Base-by-base conservation (phyloP, 768 basidiomycete species). In the Sarcodon aspratus region DNA sequence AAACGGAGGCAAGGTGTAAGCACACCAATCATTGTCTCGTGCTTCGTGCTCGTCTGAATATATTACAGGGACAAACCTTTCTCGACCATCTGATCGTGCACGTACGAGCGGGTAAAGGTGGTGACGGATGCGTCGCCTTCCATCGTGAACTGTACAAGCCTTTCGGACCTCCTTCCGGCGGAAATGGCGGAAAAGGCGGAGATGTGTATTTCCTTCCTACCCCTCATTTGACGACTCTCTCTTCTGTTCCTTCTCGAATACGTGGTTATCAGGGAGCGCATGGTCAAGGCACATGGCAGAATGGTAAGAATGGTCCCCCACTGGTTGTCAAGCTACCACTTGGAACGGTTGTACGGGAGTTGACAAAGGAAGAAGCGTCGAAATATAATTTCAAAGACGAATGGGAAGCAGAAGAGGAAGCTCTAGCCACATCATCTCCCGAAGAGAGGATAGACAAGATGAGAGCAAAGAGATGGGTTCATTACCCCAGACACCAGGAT, bases 81-180 rank as follows among this genome's bases (percentile, higher is more conserved):
- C 71, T 93, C 3, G 92, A 95, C 67, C 78, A 89, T 62, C 69
- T 87, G 47, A 69, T 91, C 40, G 71, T 93, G n/a, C 82, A 79
- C 44, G 70, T 92, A 17, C 75, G 84, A 50, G 88, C 73, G 57
- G 93, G 92, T 12, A 80, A 75, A 57, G 94, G 94, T 15, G 95
- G 95, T 0, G 72, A 90, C 49, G 95, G 95, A 18, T 89, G 92
- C 53, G 89, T 85, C 18, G 93, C 95, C 6, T 96, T 97, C 57
- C 85, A 93, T 58, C 80, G 90, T 50, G 91, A 95, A 66, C 89
- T 90, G 60, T 91, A 76, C 64, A 79, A 78, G 49, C 78, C 84
- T 1, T 76, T 79, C 52, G 90, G 91, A 0, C 91, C 93, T 1
- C 92, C 95, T 0, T 94, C 92, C 9, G 95, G 95, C 0, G 95